Conservation (phyloP, 169 alveolate species). For the Plasmodium gonderi region DNA sequence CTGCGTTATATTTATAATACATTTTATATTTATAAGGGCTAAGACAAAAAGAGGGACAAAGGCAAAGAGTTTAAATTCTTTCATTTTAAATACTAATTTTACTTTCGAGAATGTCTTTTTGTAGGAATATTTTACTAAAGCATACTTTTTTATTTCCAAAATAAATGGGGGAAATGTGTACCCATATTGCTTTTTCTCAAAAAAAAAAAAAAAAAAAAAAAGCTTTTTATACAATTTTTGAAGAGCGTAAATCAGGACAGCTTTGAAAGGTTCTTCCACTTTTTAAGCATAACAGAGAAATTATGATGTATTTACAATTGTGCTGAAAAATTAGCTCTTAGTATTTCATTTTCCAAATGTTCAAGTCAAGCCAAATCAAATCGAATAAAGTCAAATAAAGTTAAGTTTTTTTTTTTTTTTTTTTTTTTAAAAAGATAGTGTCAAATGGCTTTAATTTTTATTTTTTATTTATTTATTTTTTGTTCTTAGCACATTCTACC, state of each 20-base stretch:
- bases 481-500: not conserved
- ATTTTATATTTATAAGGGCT: slow-evolving; percentile 22
- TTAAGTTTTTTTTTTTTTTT: not conserved
- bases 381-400: no score
- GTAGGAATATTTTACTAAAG: not conserved
- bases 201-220: not conserved
- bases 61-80: not conserved
- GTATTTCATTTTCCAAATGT: slow-evolving; percentile 13
- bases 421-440: not conserved
- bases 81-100: slow-evolving; percentile 26
- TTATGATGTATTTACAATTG: not conserved
- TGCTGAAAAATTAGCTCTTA: not conserved
- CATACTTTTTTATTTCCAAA: not conserved
- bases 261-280: not conserved
- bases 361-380: no score
- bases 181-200: not conserved
- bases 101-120: not conserved
- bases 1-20: slow-evolving; percentile 13
- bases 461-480: not conserved
- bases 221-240: not conserved
- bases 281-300: not conserved
- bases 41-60: slow-evolving; percentile 5
- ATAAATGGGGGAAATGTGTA: not conserved
- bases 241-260: not conserved
- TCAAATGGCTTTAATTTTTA: not conserved